Evolutionary conservation across 768 basidiomycete genomes (phyloP), one percentile per base, ranked within the genome.

Genomic region (Tricholoma sp.): DNA sequence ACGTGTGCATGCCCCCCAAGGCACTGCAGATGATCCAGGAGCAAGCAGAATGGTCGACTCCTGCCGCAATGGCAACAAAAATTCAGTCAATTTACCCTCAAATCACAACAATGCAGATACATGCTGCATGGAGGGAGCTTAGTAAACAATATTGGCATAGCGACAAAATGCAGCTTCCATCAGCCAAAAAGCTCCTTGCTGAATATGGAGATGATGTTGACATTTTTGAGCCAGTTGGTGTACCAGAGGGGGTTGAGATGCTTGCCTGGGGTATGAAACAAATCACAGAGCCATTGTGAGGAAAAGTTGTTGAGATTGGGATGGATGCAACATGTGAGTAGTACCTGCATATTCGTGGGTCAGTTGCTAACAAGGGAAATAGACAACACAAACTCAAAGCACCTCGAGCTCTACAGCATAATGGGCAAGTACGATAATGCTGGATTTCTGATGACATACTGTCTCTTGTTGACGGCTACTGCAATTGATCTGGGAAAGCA

Each of bases 51-150:
- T 64, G 64, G 62, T 54, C 50, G 1, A 68, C 65, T n/a, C 70
- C 68, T 14, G 59, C 39, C 4, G 45, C 63, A 14, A 54, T 71
- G 66, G 66, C 70, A 46, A 67, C 66, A 6, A 69, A 63, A 57
- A 75, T 70, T 22, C 68, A 69, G 16, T 67, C 66, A 9, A 62
- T 68, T 39, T 73, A 71, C 41, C 69, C 70, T 9, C 56, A 58
- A 11, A 57, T 65, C 10, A 66, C 64, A 19, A 39, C 57, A 8
- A 57, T 41, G 19, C 70, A 72, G 47, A 60, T 72, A 11, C 60
- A 70, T 52, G 24, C 41, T 31, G 63, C 69, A 16, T 72, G 70
- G 70, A 57, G 53, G 22, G 51, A 59, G 53, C 61, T 66, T 51
- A 72, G 70, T 51, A 47, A 71, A 52, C 52, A 50, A 2, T 54